Evolutionary conservation across 345 rosid species (phyloP).

Genomic region (Trapa bicornis): DNA sequence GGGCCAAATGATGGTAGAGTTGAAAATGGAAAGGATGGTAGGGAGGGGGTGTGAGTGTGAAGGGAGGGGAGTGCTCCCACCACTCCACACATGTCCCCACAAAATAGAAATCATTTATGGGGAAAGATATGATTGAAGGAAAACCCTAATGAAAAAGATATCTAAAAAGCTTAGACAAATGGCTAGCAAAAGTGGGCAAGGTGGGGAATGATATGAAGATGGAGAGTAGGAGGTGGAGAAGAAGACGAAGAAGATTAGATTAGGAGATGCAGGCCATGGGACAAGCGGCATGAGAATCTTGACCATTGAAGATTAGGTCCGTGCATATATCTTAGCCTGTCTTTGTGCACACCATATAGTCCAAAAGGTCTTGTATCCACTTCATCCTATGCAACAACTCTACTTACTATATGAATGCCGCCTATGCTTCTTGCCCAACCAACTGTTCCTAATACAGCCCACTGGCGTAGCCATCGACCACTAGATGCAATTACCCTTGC

Average conservation of each 20-base stretch:
- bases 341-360: background rate
- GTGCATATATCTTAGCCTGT: background rate
- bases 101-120: slow-evolving; percentile 4
- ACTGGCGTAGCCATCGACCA: no score
- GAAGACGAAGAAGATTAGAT: background rate
- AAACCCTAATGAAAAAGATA: background rate
- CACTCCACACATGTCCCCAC: slow-evolving; percentile 7
- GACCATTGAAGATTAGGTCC: slow-evolving; percentile 6
- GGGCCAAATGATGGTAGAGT: slow-evolving; percentile 7
- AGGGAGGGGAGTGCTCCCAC: slow-evolving; percentile 17
- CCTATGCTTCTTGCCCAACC: background rate
- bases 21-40: slow-evolving; percentile 4
- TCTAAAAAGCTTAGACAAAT: background rate
- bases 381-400: background rate
- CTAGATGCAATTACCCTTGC: no score
- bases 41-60: background rate
- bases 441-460: background rate
- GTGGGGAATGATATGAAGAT: background rate
- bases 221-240: background rate
- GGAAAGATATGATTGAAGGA: slow-evolving; percentile 5
- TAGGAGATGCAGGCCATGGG: slow-evolving; percentile 6
- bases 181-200: background rate
- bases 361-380: background rate
- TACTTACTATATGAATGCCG: background rate
- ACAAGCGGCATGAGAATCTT: slow-evolving; percentile 16